Evolutionary conservation across 73 alveolate genomes (phyloP), one percentile per base, ranked within the genome.

Genomic region (Symbiodinium natans): DNA sequence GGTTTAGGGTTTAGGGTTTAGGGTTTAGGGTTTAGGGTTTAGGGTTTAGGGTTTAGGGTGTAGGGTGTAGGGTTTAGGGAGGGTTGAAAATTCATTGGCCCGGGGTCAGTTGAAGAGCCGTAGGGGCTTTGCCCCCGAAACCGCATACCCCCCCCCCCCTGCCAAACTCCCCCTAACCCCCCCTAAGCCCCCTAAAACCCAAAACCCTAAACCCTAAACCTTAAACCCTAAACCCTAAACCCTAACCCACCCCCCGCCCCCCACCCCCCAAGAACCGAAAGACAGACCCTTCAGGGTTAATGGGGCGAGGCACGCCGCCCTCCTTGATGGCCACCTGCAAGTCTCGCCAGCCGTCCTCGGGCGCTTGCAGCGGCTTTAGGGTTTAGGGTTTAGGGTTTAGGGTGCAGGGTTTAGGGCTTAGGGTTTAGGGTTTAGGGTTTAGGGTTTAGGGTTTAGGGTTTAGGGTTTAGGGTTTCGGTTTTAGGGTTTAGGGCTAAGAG

Each of bases 311-410:
- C 33, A 29, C 82, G 38, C 38, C 33, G 38, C 82, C 82, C 33
- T 31, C 38, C 82, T 68, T 68, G 41, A 86, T 86, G 94, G 63
- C 68, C 41, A 38, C 54, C 94, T 43, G 63, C 41, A 86, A 29
- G 21, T 86, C 83, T 29, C 86, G 43, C 95, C 95, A 63, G 41
- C 96, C 86, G 25, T 90, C 87, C 96, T 90, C 33, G 82, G 11
- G 33, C 0, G 59, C 38, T 56, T 56, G 75, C 29, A 15, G 33
- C 7, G 75, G 77, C 36, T 23, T 63, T 11, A 23, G 77, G 77
- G 77, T 27, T 21, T 63, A 17, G 40, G 31, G 40, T 3, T 46
- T 1, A 63, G 39, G 77, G 77, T 21, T 27, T 63, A 27, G 31
- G 31, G 31, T 56, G 5, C 15, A 56, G 74, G 74, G 74, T 56